Percentiles rank a stretch among this genome's conserved stretches.
Evolutionary conservation across 1,139 yeast species (phyloP).

Genomic region (Blastobotrys aristatus): DNA sequence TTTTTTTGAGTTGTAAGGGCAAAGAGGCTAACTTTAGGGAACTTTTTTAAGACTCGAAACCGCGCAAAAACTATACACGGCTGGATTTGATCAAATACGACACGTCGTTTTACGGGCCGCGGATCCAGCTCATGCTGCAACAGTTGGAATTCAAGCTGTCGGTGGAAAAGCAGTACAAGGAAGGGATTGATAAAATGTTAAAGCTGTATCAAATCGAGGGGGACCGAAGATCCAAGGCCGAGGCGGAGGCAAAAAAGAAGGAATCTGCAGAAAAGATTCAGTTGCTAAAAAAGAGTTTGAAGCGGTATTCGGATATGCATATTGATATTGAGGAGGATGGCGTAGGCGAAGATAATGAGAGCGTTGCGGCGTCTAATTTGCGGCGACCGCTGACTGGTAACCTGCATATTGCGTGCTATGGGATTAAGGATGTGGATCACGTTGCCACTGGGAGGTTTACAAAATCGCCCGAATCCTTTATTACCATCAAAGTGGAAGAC

Average conservation of each 20-base stretch:
- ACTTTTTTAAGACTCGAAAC: background rate
- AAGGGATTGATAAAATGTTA: slow-evolving; percentile 84
- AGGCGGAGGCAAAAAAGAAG: slow-evolving; percentile 80
- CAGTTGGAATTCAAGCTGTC: slow-evolving; percentile 89
- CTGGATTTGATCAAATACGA: slow-evolving; percentile 85
- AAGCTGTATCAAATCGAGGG: slow-evolving; percentile 87
- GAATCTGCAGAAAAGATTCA: slow-evolving; percentile 86
- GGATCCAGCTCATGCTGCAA: slow-evolving; percentile 92
- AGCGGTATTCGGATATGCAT: slow-evolving; percentile 85
- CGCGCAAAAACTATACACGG: slow-evolving; percentile 31
- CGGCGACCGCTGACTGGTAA: slow-evolving; percentile 82
- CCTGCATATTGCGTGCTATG: slow-evolving; percentile 62
- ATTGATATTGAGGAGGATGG: slow-evolving; percentile 54
- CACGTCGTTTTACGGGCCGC: slow-evolving; percentile 92
- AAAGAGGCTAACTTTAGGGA: no score
- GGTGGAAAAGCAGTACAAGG: slow-evolving; percentile 88
- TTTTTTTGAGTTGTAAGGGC: background rate
- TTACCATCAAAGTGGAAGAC: slow-evolving; percentile 80
- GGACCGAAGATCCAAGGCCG: slow-evolving; percentile 76
- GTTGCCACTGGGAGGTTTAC: slow-evolving; percentile 76
- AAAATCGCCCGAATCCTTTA: slow-evolving; percentile 73
- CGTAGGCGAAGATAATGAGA: slow-evolving; percentile 37
- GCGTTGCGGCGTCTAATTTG: slow-evolving; percentile 53
- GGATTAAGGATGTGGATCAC: slow-evolving; percentile 87
- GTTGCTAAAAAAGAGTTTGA: slow-evolving; percentile 73